Evolutionary conservation across 345 rosid species (phyloP), one percentile per base, ranked within the genome.

Genomic region (Salix dunnii): DNA sequence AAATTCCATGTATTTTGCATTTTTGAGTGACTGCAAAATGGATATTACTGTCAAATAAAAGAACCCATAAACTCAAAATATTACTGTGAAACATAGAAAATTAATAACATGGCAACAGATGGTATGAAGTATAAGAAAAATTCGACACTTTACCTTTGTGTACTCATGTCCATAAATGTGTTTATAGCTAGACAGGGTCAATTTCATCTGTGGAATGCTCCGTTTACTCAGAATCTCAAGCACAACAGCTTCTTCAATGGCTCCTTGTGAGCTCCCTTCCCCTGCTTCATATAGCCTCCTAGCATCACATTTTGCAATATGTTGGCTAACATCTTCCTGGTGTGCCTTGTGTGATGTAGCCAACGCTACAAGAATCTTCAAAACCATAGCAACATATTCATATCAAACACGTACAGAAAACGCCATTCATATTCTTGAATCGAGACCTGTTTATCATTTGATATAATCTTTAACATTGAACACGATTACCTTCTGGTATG

Each of bases 191-290:
- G 88, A 87, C 69, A 89, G 83, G 9, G 87, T 91, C 62, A 87
- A 74, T 85, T 87, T 86, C 62, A 88, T 77, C 75, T 88, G 96
- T 42, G 89, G 85, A 72, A 91, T 84, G 82, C 90, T 89, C 74
- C 92, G 80, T 83, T 91, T 91, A 70, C 88, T 86, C 33, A 91
- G 74, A 77, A 88, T 90, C 86, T 90, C 93, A 38, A 91, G 85
- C 78, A 88, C 86, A 73, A 86, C 82, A 28, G 81, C 87, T 70
- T 87, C 91, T 72, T 84, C 87, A 67, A 83, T 74, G 40, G 84
- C 80, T 61, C 85, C 85, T 11, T 2, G 49, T 1, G 88, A 66
- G 13, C 86, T 75, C 74, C 91, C 89, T 68, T 88, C 86, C 78
- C 91, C 87, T 51, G 89, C 87, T 68, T 86, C 87, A 42, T 74